Percentiles rank a stretch among this genome's conserved stretches.
phyloP scores from a whole-genome alignment of 2,329 filamentous ascomycete species.

The Pseudogymnoascus sp. region DNA sequence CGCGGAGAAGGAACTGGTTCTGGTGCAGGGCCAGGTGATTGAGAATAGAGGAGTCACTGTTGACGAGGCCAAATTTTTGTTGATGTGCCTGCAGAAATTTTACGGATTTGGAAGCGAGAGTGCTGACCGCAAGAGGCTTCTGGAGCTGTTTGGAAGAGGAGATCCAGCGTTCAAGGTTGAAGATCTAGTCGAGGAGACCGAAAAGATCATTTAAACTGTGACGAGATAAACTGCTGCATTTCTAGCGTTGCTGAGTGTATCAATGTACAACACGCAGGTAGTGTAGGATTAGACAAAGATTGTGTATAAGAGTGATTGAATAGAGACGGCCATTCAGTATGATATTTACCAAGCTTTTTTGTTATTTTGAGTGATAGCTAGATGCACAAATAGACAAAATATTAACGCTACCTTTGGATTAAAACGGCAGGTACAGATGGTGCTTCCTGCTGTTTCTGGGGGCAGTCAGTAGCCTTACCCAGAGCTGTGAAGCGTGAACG shows the following conservation, averaged over 20 bases:
- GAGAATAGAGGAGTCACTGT: slow-evolving; percentile 67
- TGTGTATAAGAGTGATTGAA: not conserved
- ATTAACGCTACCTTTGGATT: no score
- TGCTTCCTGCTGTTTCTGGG: not conserved
- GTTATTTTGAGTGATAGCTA: not conserved
- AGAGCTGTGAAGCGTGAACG: not conserved
- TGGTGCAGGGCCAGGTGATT: slow-evolving; percentile 76
- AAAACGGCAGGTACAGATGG: not conserved
- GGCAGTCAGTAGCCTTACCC: not conserved
- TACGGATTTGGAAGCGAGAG: slow-evolving; percentile 59
- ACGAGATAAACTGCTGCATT: not conserved
- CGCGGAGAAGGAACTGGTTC: slow-evolving; percentile 64
- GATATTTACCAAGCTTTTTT: not conserved
- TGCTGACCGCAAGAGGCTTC: slow-evolving; percentile 54
- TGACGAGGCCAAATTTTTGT: slow-evolving; percentile 78
- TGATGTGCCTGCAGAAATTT: slow-evolving; percentile 91
- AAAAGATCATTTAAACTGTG: slow-evolving; percentile 53
- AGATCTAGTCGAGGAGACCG: slow-evolving; percentile 77
- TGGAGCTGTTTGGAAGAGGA: slow-evolving; percentile 75
- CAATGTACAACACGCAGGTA: not conserved
- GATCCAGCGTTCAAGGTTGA: slow-evolving; percentile 76
- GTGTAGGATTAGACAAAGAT: not conserved
- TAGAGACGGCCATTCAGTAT: not conserved
- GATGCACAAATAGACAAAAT: not conserved
- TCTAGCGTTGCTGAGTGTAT: not conserved